Evolutionary conservation across 306 rosid genomes (phyloP), one percentile per base, ranked within the genome.

Genomic region (Sindora glabra): DNA sequence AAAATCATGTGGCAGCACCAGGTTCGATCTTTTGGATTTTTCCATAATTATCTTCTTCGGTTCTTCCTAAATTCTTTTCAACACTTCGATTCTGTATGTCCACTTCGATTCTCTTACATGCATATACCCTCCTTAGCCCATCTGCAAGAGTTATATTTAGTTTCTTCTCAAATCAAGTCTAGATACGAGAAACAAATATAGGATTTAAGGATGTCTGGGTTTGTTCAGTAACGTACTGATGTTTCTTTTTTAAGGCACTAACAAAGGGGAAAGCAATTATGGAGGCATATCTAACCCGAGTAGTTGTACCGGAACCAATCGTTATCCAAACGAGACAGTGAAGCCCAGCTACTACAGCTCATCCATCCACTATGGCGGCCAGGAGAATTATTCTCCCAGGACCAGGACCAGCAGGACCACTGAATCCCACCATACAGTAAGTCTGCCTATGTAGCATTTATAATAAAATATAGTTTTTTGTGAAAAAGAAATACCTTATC

Each of bases 311-410:
- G 74, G n/a, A n/a, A n/a, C n/a, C n/a, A n/a, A n/a, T n/a, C n/a
- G 52, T 16, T 74, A 81, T 79, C 79, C 72, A 73, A 81, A 74
- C 60, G 83, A 77, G 76, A 41, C 56, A 16, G 68, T 46, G 74
- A 89, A 80, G 34, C 90, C 88, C 1, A 74, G 80, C 73, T 76
- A 70, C 72, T 82, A 65, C 47, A 84, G 84, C 73, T 87, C 95
- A 50, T 90, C 95, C 25, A 87, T 90, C 76, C 64, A 78, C 65
- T 90, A 90, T 73, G 95, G 95, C 46, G 95, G 94, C 72, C 97
- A 82, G 78, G 95, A 86, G 73, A 84, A 78, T 67, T 87, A 84
- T 77, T 74, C 86, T 65, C 75, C 90, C 2, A 80, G 59, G n/a
- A n/a, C n/a, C n/a, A n/a, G n/a, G 59, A 47, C 57, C 60, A 72